These are phyloP conservation scores for Neobulgaria alba DNA, from an alignment of 2,329 filamentous ascomycete species.

Conservation along the genomic window DNA sequence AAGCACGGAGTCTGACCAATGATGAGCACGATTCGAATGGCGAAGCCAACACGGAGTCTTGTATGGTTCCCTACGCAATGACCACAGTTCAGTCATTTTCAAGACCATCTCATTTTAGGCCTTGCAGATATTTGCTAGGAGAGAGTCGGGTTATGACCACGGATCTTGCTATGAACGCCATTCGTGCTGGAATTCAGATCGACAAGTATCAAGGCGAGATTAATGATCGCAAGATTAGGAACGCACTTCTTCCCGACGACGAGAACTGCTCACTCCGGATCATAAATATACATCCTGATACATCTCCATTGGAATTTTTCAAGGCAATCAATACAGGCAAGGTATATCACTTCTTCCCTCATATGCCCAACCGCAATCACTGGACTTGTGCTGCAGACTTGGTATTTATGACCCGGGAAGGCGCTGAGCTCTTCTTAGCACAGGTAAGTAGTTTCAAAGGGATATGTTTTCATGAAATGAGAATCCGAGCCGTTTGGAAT, in stretches of 20 bases:
- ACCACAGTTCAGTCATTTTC: not conserved
- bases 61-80: not conserved
- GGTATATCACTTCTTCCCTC: constrained; percentile 1
- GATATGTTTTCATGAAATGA: not conserved
- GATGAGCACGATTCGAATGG: too few species aligned
- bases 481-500: constrained; percentile 1
- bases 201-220: constrained; percentile 2
- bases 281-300: not conserved
- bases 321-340: constrained; percentile 1
- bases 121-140: constrained; percentile 1
- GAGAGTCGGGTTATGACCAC: not conserved
- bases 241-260: constrained; percentile 1
- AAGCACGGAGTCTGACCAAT: too few species aligned
- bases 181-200: not conserved
- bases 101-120: not conserved
- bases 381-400: not conserved
- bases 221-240: not conserved
- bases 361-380: not conserved
- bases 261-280: constrained; percentile 4
- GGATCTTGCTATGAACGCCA: not conserved
- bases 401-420: constrained; percentile 1
- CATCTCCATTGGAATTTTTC: not conserved
- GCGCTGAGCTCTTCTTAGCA: not conserved
- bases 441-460: not conserved
- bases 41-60: not conserved